Evolutionary conservation across 164 flowering plant genomes (phyloP), one percentile per base, ranked within the genome.

Genomic region (Stephania japonica): DNA sequence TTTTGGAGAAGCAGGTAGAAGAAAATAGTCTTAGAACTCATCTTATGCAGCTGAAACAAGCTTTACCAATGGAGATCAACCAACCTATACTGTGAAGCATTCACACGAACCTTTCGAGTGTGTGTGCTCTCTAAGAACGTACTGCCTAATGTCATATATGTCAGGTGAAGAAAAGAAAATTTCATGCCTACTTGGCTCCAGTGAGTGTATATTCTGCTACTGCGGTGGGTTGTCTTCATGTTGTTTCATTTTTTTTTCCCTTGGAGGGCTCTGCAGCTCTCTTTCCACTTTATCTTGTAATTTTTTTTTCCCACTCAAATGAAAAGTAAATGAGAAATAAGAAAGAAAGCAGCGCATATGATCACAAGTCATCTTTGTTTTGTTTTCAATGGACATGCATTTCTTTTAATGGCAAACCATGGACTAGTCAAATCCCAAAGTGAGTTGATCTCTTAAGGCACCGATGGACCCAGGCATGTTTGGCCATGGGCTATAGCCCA

Each of bases 11-110:
- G 47, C 91, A 94, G 98, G 88, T 85, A 23, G 87, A 88, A 72
- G 97, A 91, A 78, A 76, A 78, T 80, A 89, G 94, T 81, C 85
- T 87, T 42, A 85, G 85, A 76, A 84, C 91, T 5, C 91, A 90
- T 81, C 86, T 91, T 19, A 76, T 90, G 73, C 98, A 91, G 81
- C 77, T 78, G 79, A 84, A 78, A 77, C 81, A 80, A 79, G 76
- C 70, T 76, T 70, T 73, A 70, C 56, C 65, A 71, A 65, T 21
- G 78, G 65, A 21, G 59, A 78, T 69, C 76, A 61, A 61, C 71
- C 76, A 27, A 62, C 69, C 11, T 53, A 74, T 65, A 75, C 80
- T 70, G 59, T 63, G 72, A 67, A 67, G 73, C 53, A 64, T 67
- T 65, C 70, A 72, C 67, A 70, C 81, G 79, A 80, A 74, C 76